These are phyloP conservation scores for Trichoderma atroviride DNA, from an alignment of 2,329 filamentous ascomycete genomes.

Conservation along the genomic window DNA sequence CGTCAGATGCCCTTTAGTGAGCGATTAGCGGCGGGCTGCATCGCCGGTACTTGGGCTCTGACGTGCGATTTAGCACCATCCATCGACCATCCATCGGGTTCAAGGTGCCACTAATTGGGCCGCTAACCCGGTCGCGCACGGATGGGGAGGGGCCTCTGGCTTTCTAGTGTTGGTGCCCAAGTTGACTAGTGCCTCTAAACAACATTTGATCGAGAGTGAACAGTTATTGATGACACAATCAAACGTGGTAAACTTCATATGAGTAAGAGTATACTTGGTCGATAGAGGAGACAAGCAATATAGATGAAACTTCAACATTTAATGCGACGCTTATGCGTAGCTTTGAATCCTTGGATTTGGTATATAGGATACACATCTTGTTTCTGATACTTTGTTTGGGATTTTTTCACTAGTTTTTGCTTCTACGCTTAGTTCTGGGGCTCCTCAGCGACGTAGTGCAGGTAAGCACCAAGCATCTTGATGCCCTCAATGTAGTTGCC, in stretches of 20 bases:
- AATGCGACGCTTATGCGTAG: not conserved
- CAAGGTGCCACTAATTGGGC: conserved; percentile 14
- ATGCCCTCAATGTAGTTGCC: conserved; percentile 98
- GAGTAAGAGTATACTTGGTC: not conserved
- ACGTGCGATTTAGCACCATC: not conserved
- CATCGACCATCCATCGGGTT: not conserved
- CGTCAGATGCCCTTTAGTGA: not conserved
- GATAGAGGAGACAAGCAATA: not conserved
- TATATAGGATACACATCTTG: not conserved
- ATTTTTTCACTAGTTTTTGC: not conserved
- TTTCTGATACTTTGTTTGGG: not conserved
- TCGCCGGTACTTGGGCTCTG: conserved; percentile 13
- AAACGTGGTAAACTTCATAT: not conserved
- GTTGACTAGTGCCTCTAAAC: not conserved
- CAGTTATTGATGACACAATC: not conserved
- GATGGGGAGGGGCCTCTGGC: conserved; percentile 14
- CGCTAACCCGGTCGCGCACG: conserved; percentile 16
- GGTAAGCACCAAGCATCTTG: conserved; percentile 90
- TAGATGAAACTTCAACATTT: not conserved
- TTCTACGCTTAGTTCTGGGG: conserved; percentile 49
- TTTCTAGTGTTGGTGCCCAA: not conserved
- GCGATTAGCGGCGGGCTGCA: conserved; percentile 18
- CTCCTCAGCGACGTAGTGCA: conserved; percentile 96
- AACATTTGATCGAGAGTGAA: not conserved
- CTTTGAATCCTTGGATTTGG: not conserved